Conservation (phyloP, 1,284 basidiomycete genomes). For the Rhodotorula sp. region DNA sequence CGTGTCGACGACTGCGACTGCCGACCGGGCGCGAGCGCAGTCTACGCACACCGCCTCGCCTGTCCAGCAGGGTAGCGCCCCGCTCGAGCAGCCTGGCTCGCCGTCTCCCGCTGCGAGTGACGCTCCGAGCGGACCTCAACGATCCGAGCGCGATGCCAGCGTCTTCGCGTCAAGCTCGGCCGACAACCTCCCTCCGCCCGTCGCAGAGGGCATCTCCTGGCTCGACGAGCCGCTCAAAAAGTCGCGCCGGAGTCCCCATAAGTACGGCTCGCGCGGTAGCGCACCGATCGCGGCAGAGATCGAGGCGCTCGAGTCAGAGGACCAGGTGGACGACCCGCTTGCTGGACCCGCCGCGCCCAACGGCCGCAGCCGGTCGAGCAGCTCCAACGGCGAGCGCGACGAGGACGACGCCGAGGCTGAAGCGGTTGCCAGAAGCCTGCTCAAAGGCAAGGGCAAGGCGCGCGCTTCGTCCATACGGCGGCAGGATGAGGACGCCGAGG, state of each 20-base stretch:
- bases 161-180: no score
- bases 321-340: conserved; percentile 6
- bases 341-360: neutral
- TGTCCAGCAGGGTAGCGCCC: no score
- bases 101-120: no score
- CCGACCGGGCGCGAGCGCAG: no score
- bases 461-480: neutral
- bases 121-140: no score
- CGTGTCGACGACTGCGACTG: no score
- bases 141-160: no score
- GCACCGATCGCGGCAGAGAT: neutral
- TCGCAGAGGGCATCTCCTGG: neutral
- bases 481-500: neutral
- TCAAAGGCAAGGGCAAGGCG: neutral
- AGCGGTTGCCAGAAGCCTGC: neutral
- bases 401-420: neutral
- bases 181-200: no score
- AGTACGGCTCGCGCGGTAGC: neutral
- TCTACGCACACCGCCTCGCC: no score
- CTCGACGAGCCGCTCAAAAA: neutral
- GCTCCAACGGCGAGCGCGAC: neutral
- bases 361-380: neutral
- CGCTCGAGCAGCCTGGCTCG: no score
- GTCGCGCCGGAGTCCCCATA: neutral
- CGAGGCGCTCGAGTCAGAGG: neutral